Evolutionary conservation across 2,329 filamentous ascomycete genomes (phyloP).

Genomic region (Lizonia empirigonia): DNA sequence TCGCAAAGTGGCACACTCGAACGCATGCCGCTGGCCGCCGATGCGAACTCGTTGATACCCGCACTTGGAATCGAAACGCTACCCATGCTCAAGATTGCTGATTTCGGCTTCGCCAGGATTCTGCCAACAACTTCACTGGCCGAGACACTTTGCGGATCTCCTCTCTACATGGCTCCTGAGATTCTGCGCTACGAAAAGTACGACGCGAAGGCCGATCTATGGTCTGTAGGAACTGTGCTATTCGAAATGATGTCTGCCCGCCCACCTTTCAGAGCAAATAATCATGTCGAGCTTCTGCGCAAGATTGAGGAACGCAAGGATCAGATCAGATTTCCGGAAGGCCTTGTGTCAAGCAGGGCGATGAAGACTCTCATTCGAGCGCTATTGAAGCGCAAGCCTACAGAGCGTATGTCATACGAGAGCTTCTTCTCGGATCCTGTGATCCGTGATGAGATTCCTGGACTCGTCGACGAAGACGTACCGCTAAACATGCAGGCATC

Average conservation of each 20-base stretch:
- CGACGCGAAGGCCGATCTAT: constrained; percentile 93
- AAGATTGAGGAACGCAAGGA: constrained; percentile 92
- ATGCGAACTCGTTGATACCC: constrained; percentile 79
- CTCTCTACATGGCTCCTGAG: constrained; percentile 98
- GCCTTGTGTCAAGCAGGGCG: constrained; percentile 71
- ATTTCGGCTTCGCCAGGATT: constrained; percentile 97
- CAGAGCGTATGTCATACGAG: constrained; percentile 83
- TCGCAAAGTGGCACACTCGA: constrained; percentile 55
- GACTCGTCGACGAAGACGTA: constrained; percentile 77
- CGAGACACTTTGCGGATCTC: constrained; percentile 94
- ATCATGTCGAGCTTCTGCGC: constrained; percentile 90
- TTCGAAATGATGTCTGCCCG: constrained; percentile 94
- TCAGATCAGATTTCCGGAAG: constrained; percentile 78
- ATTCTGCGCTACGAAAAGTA: constrained; percentile 97
- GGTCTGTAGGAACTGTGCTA: constrained; percentile 94
- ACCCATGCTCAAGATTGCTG: constrained; percentile 95
- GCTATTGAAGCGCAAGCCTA: constrained; percentile 82
- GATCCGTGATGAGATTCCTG: constrained; percentile 76
- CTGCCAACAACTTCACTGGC: constrained; percentile 89
- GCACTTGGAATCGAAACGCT: constrained; percentile 80
- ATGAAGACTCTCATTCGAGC: constrained; percentile 81
- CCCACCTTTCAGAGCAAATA: constrained; percentile 88
- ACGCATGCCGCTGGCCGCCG: constrained; percentile 75
- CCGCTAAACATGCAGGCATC: constrained; percentile 43
- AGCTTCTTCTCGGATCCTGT: constrained; percentile 81